Conservation (phyloP, 306 rosid species). For the Albizia julibrissin region DNA sequence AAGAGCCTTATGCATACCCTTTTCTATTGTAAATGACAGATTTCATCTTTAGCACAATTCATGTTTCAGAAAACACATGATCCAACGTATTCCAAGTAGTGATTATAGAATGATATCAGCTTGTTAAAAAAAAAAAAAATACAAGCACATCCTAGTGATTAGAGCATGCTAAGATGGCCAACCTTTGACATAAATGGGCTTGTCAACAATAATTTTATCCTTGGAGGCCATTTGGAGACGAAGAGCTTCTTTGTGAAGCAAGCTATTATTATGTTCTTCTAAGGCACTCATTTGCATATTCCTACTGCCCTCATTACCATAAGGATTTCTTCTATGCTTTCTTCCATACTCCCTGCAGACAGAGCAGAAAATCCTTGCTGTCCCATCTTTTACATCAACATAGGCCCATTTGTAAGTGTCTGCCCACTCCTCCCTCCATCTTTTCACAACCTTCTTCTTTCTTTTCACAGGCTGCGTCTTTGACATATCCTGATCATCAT, state of each 20-base stretch:
- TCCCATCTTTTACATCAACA: constrained; percentile 94
- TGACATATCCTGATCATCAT: constrained; percentile 78
- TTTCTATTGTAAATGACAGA: neutral
- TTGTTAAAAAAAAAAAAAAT: neutral
- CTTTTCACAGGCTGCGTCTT: constrained; percentile 67
- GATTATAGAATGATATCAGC: neutral
- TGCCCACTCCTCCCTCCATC: constrained; percentile 99
- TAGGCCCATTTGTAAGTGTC: constrained; percentile 99
- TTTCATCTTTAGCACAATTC: neutral
- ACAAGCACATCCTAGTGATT: neutral
- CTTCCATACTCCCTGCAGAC: constrained; percentile 95
- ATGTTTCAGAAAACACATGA: neutral
- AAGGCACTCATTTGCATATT: constrained; percentile 99
- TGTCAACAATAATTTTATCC: constrained; percentile 83
- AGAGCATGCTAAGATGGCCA: constrained; percentile 34
- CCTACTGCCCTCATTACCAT: constrained; percentile 98
- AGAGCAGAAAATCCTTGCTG: constrained; percentile 97
- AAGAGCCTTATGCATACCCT: too few species aligned
- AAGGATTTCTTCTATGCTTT: constrained; percentile 96
- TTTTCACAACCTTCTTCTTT: constrained; percentile 96
- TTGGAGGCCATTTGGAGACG: constrained; percentile 97
- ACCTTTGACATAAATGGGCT: constrained; percentile 95
- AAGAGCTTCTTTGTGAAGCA: constrained; percentile 99
- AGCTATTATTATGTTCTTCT: constrained; percentile 94
- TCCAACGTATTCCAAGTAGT: neutral